Evolutionary conservation across 2,329 filamentous ascomycete genomes (phyloP), one percentile per base, ranked within the genome.

Genomic region (Aspergillus novoparasiticus): DNA sequence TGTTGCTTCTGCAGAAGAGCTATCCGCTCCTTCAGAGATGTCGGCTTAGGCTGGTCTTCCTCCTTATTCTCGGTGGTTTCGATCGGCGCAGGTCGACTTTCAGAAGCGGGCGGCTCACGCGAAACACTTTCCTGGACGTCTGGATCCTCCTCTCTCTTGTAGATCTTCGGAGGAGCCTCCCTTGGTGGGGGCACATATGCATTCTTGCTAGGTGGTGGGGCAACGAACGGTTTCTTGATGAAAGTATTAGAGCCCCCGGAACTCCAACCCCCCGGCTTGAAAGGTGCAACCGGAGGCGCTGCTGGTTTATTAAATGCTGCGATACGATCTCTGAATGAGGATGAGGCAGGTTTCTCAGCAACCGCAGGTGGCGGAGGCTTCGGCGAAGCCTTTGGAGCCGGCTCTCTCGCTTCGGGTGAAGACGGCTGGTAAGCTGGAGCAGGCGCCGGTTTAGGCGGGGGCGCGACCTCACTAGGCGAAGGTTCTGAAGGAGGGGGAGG

Each of bases 181-280:
- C 89, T 87, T 34, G 80, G 78, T 4, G 91, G 89, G 28, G 95
- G 92, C 11, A 99, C 86, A 73, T 92, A 99, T 28, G 94, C 91
- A 81, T 97, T 90, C 69, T 93, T 90, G 77, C 93, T 97, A 0
- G 95, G 95, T 21, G 95, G 95, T 58, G 95, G 93, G 4, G 95
- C 92, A 61, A 99, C 94, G 72, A 97, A 99, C 0, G 94, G 93
- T 79, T 98, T 98, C 84, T 94, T 97, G 79, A 99, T 89, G 74
- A 98, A 98, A 59, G 85, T 85, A 66, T 85, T 84, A 55, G 85
- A 82, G 63, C 86, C 84, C 34, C 85, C 81, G 12, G 80, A 76
- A 62, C 84, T 79, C 30, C 90, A 80, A 2, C 87, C 87, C 64
- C 85, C 84, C 23, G 93, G 92, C 75, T 96, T 96, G 81, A 96